Conservation (phyloP, 1,284 basidiomycete species). For the Rhizopogon parksii region DNA sequence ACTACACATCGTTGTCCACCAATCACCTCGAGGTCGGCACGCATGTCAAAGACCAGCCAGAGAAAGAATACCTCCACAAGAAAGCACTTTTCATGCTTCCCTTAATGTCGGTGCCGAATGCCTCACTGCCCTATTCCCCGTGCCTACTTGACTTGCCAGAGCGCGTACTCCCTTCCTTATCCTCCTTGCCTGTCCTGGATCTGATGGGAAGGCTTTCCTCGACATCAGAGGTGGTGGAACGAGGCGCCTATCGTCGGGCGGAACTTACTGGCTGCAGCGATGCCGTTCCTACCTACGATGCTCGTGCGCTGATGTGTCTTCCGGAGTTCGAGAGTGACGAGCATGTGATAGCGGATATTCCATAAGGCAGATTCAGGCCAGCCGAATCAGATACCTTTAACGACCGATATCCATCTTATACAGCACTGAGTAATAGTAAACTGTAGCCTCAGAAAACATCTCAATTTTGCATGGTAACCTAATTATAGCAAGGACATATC, state of each 20-base stretch:
- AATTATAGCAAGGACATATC: not conserved
- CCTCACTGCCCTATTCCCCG: constrained; percentile 9
- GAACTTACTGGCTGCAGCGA: constrained; percentile 21
- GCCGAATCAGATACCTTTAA: too few relatives aligned
- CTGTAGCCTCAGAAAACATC: not conserved
- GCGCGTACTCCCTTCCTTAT: constrained; percentile 45
- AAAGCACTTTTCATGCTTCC: constrained; percentile 61
- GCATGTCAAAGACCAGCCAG: constrained; percentile 59
- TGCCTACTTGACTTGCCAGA: constrained; percentile 55
- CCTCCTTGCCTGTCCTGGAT: constrained; percentile 58
- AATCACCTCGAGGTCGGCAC: constrained; percentile 79
- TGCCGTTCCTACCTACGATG: constrained; percentile 21
- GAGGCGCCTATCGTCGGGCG: constrained; percentile 29
- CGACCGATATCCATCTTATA: too few relatives aligned
- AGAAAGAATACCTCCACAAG: constrained; percentile 46
- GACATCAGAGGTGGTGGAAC: constrained; percentile 34
- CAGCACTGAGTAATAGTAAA: too few relatives aligned
- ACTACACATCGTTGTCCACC: constrained; percentile 68
- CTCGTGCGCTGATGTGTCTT: constrained; percentile 33
- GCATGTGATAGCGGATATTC: not conserved
- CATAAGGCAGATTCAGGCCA: too few relatives aligned
- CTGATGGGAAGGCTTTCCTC: constrained; percentile 54
- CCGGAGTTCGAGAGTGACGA: not conserved
- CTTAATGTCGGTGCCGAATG: constrained; percentile 45
- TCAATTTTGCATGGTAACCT: not conserved